Percentiles rank a stretch among this genome's conserved stretches.
phyloP scores from a whole-genome alignment of 169 alveolate species.

The Ichthyophthirius multifiliis region DNA sequence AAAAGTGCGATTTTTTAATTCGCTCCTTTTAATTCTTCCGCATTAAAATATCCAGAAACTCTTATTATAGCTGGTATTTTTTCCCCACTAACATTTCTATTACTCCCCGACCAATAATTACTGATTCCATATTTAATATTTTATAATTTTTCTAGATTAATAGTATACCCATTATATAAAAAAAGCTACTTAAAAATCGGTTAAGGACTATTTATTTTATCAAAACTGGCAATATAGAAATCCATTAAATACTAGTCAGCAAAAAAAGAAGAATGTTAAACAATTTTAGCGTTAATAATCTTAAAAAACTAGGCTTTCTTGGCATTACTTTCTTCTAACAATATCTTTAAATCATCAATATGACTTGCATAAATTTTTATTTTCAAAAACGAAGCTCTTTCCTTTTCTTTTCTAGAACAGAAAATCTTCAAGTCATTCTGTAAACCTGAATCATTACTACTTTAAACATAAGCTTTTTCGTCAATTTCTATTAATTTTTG shows the following conservation, averaged over 20 bases:
- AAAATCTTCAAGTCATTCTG: neutral
- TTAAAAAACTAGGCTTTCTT: neutral
- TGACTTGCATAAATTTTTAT: constrained; percentile 5
- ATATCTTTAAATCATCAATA: neutral
- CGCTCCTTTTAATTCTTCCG: constrained; percentile 17
- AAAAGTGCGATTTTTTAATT: constrained; percentile 1
- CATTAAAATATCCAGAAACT: constrained; percentile 18
- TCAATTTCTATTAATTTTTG: neutral
- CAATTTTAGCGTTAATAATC: neutral
- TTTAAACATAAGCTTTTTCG: neutral
- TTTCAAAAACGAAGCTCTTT: constrained; percentile 2
- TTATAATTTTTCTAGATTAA: neutral
- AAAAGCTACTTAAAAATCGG: constrained; percentile 18
- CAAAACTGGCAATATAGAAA: constrained; percentile 27
- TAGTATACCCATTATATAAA: constrained; percentile 20
- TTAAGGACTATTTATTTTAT: constrained; percentile 22
- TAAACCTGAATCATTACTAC: neutral
- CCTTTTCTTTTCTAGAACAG: neutral
- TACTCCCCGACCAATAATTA: neutral
- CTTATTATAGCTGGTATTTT: constrained; percentile 8
- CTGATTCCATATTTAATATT: constrained; percentile 14
- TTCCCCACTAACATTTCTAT: neutral
- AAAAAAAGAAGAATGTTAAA: constrained; percentile 17
- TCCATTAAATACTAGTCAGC: constrained; percentile 29
- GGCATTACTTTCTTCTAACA: neutral